These are phyloP conservation scores for Annulohypoxylon stygium DNA, from an alignment of 495 filamentous ascomycete species.

Conservation along the genomic window DNA sequence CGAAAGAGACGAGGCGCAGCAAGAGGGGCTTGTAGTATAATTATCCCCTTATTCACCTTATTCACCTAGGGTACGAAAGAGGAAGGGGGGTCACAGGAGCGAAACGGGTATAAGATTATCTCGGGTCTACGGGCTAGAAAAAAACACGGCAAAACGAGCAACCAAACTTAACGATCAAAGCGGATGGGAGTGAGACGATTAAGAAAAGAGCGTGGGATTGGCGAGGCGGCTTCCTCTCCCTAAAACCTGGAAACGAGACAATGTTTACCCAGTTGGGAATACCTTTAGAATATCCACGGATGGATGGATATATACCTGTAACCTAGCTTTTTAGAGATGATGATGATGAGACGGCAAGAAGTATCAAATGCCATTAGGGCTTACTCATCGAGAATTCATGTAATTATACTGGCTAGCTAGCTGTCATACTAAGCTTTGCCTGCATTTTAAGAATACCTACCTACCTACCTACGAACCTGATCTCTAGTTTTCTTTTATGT, in stretches of 20 bases:
- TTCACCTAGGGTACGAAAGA: background rate
- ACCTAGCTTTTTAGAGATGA: slow-evolving; percentile 1
- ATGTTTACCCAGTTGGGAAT: slow-evolving; percentile 14
- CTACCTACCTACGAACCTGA: background rate
- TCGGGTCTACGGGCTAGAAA: slow-evolving; percentile 9
- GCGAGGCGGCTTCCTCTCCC: background rate
- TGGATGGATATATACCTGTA: slow-evolving; percentile 7
- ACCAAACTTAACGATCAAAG: slow-evolving; percentile 22
- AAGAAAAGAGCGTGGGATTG: slow-evolving; percentile 12
- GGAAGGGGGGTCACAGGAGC: background rate
- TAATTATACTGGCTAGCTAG: slow-evolving; percentile 2
- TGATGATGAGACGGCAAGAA: slow-evolving; percentile 10
- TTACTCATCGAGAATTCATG: slow-evolving; percentile 2
- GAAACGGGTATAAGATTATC: background rate
- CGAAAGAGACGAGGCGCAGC: slow-evolving; percentile 61
- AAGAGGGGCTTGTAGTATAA: slow-evolving; percentile 65
- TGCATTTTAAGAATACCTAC: background rate
- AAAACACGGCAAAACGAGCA: slow-evolving; percentile 9
- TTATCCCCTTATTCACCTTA: background rate
- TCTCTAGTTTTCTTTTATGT: background rate
- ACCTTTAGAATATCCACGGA: slow-evolving; percentile 14
- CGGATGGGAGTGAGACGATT: background rate
- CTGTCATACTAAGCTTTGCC: background rate
- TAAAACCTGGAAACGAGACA: background rate
- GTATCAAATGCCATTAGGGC: background rate